Evolutionary conservation across 495 filamentous ascomycete genomes (phyloP).

Genomic region (Collariella sp.): DNA sequence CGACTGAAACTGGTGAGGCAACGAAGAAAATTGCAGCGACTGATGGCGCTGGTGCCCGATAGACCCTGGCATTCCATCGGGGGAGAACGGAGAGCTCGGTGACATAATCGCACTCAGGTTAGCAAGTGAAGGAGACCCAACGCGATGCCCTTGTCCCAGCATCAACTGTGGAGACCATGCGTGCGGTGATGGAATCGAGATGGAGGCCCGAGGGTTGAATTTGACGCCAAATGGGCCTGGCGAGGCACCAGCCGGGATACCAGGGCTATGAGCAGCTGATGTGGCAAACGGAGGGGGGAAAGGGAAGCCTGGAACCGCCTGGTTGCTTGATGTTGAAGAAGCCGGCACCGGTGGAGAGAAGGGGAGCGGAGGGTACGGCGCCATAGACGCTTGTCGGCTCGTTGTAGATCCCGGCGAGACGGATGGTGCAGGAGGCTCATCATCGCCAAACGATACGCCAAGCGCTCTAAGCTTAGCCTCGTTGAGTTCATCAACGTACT

Average conservation of each 20-base stretch:
- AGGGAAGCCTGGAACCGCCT: conserved; percentile 49
- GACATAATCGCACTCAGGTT: conserved; percentile 43
- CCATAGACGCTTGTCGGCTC: conserved; percentile 52
- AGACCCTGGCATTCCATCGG: conserved; percentile 37
- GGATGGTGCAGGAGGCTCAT: conserved; percentile 52
- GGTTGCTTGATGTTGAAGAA: conserved; percentile 54
- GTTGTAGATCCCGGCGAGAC: conserved; percentile 43
- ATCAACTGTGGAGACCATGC: conserved; percentile 49
- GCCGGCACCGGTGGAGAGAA: conserved; percentile 69
- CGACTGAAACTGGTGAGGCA: conserved; percentile 46
- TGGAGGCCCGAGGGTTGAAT: conserved; percentile 47
- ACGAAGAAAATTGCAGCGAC: conserved; percentile 48
- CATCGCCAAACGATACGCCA: conserved; percentile 70
- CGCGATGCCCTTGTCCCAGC: conserved; percentile 44
- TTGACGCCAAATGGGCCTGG: conserved; percentile 50
- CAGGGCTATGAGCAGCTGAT: conserved; percentile 51
- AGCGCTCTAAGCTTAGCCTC: conserved; percentile 88
- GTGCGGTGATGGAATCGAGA: conserved; percentile 42
- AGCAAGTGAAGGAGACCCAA: conserved; percentile 49
- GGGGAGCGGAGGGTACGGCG: conserved; percentile 52
- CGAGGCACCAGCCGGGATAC: conserved; percentile 42
- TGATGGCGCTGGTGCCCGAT: conserved; percentile 51
- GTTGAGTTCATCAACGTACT: conserved; percentile 68
- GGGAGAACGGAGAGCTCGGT: conserved; percentile 43
- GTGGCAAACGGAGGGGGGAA: conserved; percentile 48